Conservation (phyloP, 257 asterid species). For the Petrea volubilis region DNA sequence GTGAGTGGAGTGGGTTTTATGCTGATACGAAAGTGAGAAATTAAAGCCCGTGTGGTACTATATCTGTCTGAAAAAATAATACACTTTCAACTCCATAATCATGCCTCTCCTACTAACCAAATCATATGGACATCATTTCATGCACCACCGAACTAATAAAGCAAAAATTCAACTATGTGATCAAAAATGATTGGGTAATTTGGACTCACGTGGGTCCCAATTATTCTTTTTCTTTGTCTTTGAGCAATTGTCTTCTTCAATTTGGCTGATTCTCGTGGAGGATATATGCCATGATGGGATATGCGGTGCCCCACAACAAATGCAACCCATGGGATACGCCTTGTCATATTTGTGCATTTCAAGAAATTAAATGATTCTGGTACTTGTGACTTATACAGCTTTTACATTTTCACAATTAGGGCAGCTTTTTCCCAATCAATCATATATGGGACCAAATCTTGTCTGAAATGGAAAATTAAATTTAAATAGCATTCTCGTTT, state of each 20-base stretch:
- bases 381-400: not conserved
- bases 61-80: not conserved
- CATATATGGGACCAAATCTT: not conserved
- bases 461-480: not conserved
- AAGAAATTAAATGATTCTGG: not conserved
- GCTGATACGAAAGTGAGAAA: not conserved
- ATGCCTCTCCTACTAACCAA: not conserved
- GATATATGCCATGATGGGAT: constrained; percentile 17
- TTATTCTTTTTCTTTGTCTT: constrained; percentile 23
- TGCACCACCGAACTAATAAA: not conserved
- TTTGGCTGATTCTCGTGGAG: constrained; percentile 22
- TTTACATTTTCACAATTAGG: not conserved
- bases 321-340: not conserved
- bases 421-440: not conserved
- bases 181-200: constrained; percentile 35
- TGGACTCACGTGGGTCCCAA: constrained; percentile 27
- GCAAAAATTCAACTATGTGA: constrained; percentile 6
- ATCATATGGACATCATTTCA: constrained; percentile 33
- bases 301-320: constrained; percentile 16
- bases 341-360: not conserved
- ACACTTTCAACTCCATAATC: not conserved
- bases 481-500: no score
- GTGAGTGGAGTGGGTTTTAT: constrained; percentile 2
- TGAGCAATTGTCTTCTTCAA: constrained; percentile 29
- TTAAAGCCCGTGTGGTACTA: constrained; percentile 11